Conservation (phyloP, 768 basidiomycete species). For the Mycena maculata region DNA sequence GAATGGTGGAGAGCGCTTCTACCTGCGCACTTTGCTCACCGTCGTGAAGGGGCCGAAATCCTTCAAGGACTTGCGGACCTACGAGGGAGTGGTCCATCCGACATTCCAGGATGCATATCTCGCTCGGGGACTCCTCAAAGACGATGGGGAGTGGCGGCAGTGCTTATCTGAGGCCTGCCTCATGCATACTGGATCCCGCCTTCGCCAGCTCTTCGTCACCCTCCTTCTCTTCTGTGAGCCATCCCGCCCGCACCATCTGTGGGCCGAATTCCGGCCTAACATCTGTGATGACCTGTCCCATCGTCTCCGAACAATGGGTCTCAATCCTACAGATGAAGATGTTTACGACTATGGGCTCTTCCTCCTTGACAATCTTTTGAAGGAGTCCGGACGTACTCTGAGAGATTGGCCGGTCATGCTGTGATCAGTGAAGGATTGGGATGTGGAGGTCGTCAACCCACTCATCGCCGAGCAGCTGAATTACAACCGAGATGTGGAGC, state of each 20-base stretch:
- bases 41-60: constrained; percentile 49
- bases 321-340: constrained; percentile 41
- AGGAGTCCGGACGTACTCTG: constrained; percentile 37
- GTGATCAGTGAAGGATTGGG: constrained; percentile 31
- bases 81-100: constrained; percentile 32
- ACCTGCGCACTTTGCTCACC: constrained; percentile 53
- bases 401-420: constrained; percentile 33
- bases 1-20: constrained; percentile 48
- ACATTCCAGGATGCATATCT: constrained; percentile 56
- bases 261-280: constrained; percentile 46
- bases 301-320: constrained; percentile 29
- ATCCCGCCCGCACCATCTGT: constrained; percentile 47
- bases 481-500: constrained; percentile 25
- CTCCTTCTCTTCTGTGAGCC: constrained; percentile 51
- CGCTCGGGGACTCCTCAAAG: constrained; percentile 54
- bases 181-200: constrained; percentile 50
- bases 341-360: constrained; percentile 56
- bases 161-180: constrained; percentile 54
- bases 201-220: constrained; percentile 53
- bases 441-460: constrained; percentile 24
- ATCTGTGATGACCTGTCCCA: constrained; percentile 56
- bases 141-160: constrained; percentile 58
- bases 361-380: constrained; percentile 48
- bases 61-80: constrained; percentile 41
- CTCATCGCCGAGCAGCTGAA: constrained; percentile 35